phyloP scores from a whole-genome alignment of 1,284 basidiomycete species.

The Trametes hirsuta region DNA sequence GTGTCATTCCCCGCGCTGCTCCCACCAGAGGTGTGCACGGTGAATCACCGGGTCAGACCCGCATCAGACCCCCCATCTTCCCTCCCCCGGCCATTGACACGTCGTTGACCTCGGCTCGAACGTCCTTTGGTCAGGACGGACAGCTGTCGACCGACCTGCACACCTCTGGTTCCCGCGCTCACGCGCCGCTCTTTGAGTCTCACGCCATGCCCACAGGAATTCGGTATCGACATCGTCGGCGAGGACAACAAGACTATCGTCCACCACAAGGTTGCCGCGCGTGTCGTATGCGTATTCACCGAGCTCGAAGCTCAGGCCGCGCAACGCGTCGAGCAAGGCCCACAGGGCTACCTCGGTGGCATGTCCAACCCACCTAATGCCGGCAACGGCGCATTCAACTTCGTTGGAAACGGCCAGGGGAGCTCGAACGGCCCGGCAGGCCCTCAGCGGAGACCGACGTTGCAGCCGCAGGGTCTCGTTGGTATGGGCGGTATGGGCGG shows the following conservation, averaged over 20 bases:
- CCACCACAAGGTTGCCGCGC: constrained; percentile 97
- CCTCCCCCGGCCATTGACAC: not conserved
- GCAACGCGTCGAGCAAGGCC: constrained; percentile 55
- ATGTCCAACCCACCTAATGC: constrained; percentile 41
- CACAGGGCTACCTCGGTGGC: constrained; percentile 28
- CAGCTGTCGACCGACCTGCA: not conserved
- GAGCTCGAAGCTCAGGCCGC: constrained; percentile 83
- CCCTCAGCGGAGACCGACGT: constrained; percentile 54
- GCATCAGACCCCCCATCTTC: not conserved
- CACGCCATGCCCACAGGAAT: constrained; percentile 15
- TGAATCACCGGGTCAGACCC: too few relatives aligned
- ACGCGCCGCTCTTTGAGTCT: constrained; percentile 1
- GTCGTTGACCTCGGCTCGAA: not conserved
- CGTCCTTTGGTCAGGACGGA: not conserved
- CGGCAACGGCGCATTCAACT: constrained; percentile 43
- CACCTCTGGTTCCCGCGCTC: not conserved
- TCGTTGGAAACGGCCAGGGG: constrained; percentile 40
- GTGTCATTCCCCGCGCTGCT: constrained; percentile 32
- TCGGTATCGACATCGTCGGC: constrained; percentile 93
- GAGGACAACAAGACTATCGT: constrained; percentile 99
- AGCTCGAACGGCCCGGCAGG: constrained; percentile 37
- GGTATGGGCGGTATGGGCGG: constrained; percentile 79
- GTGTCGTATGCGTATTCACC: constrained; percentile 86
- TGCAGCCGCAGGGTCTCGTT: constrained; percentile 60
- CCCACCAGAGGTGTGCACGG: too few relatives aligned